A percentile compares a stretch with the other conserved stretches of the same genome.
phyloP scores from a whole-genome alignment of 495 filamentous ascomycete genomes.

The Penicillium soppii region DNA sequence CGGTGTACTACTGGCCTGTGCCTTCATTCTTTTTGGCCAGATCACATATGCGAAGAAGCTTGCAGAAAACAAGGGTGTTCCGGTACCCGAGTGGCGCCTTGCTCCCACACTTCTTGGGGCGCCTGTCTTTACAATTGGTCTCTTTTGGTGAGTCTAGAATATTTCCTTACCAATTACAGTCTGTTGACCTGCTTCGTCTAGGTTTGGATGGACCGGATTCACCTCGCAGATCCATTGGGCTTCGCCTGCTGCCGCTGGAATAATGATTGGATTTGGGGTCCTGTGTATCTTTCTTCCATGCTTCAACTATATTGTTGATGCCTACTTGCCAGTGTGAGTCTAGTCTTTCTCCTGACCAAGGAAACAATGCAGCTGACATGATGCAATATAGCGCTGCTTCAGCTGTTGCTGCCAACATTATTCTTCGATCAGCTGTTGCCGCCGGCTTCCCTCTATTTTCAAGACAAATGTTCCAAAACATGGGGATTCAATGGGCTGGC shows the following conservation, averaged over 20 bases:
- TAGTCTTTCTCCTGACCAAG: conserved; percentile 8
- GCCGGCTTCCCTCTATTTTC: conserved; percentile 83
- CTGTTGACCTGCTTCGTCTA: background rate
- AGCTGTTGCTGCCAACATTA: conserved; percentile 86
- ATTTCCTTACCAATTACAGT: background rate
- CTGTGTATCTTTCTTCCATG: conserved; percentile 39
- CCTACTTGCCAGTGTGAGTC: conserved; percentile 62
- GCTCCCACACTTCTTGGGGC: conserved; percentile 50
- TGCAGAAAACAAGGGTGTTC: conserved; percentile 28
- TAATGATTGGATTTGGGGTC: conserved; percentile 36
- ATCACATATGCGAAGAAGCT: conserved; percentile 29
- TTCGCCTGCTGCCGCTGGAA: conserved; percentile 30
- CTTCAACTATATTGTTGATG: conserved; percentile 43
- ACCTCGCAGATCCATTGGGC: conserved; percentile 35
- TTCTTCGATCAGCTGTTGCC: conserved; percentile 74
- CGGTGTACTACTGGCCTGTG: conserved; percentile 29
- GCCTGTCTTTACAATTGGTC: conserved; percentile 49
- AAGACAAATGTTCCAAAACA: conserved; percentile 74
- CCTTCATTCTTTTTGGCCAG: conserved; percentile 30
- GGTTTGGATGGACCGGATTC: conserved; percentile 47
- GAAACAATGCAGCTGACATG: background rate
- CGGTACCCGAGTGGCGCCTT: conserved; percentile 42
- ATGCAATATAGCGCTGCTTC: conserved; percentile 62
- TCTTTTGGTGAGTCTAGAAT: conserved; percentile 49
- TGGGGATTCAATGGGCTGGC: conserved; percentile 77